phyloP scores from a whole-genome alignment of 345 rosid genomes.

The Lepidium africanum region DNA sequence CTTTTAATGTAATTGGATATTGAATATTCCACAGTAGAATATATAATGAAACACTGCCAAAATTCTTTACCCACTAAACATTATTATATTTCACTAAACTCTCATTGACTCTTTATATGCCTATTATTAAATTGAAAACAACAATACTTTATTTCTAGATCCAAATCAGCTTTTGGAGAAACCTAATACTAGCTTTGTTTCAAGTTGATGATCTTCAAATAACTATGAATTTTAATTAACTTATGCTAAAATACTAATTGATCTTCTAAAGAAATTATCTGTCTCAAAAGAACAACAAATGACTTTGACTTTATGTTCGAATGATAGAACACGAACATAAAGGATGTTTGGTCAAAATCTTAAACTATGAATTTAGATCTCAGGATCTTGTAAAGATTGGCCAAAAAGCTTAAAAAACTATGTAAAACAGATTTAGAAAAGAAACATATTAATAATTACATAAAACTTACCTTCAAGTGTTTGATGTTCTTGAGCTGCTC shows the following conservation, averaged over 20 bases:
- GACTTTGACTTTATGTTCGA: no score
- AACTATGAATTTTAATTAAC: not conserved
- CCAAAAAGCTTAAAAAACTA: not conserved
- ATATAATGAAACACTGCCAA: not conserved
- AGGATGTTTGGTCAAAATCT: not conserved
- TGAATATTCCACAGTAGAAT: not conserved
- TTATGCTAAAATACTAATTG: not conserved
- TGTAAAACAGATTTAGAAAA: not conserved
- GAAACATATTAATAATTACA: not conserved
- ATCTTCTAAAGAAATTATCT: not conserved
- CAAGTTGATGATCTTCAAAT: not conserved
- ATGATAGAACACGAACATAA: not conserved
- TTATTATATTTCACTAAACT: not conserved
- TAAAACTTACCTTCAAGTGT: conserved; percentile 5
- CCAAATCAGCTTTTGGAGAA: not conserved
- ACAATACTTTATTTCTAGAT: conserved; percentile 7
- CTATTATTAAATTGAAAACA: not conserved
- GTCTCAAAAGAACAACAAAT: not conserved
- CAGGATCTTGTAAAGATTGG: not conserved
- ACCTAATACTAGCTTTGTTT: not conserved
- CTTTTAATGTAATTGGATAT: not conserved
- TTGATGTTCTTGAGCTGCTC: conserved; percentile 18
- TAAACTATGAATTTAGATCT: not conserved
- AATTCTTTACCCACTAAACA: not conserved
- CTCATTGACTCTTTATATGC: not conserved